A percentile compares a stretch with the other conserved stretches of the same genome.
phyloP scores from a whole-genome alignment of 495 filamentous ascomycete species.

The Neurospora sp. region DNA sequence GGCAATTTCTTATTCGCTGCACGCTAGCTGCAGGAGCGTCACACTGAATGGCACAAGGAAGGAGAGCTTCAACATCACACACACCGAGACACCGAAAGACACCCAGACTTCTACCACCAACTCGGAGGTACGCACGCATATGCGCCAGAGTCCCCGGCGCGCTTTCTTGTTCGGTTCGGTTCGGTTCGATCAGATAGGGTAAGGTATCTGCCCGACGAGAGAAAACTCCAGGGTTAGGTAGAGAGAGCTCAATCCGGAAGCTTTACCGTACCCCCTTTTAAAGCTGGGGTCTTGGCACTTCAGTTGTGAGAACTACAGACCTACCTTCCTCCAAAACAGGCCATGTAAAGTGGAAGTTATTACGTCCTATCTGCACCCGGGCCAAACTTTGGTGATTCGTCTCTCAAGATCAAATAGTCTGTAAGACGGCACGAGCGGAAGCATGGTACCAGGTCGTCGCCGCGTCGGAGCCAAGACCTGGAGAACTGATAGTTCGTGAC shows the following conservation, averaged over 20 bases:
- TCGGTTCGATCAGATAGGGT: too few species aligned
- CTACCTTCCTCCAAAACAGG: not conserved
- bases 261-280: not conserved
- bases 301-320: not conserved
- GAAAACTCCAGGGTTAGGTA: not conserved
- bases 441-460: not conserved
- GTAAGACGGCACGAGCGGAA: not conserved
- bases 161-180: not conserved
- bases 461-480: not conserved
- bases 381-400: not conserved
- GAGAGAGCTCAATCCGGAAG: not conserved
- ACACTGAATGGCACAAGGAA: constrained; percentile 3
- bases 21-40: constrained; percentile 11
- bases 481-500: not conserved
- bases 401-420: not conserved
- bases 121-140: not conserved
- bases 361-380: not conserved
- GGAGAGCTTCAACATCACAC: not conserved
- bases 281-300: not conserved
- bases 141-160: not conserved
- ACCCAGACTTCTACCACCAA: not conserved
- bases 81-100: not conserved
- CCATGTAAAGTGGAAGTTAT: not conserved
- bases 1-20: constrained; percentile 28
- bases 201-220: not conserved